Percentiles rank a stretch among this genome's conserved stretches.
phyloP scores from a whole-genome alignment of 176 grass and related monocot genomes.

The Sorghum bicolor region DNA sequence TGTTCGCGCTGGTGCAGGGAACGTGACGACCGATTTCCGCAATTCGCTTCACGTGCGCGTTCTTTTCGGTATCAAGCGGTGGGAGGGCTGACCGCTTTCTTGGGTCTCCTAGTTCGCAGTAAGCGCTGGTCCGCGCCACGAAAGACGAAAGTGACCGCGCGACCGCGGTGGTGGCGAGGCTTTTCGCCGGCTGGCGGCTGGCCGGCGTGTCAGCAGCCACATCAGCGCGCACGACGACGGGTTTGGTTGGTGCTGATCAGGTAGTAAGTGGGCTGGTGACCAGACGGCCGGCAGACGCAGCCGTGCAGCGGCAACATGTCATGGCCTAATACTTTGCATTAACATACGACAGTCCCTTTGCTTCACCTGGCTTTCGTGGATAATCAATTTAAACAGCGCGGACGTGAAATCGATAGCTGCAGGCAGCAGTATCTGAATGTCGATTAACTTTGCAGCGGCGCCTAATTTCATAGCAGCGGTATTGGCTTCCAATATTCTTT shows the following conservation, averaged over 20 bases:
- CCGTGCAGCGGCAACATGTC: background rate
- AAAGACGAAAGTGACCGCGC: background rate
- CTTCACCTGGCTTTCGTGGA: background rate
- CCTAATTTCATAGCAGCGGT: background rate
- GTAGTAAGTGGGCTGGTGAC: background rate
- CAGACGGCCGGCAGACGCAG: background rate
- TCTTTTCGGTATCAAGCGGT: background rate
- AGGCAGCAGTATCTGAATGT: background rate
- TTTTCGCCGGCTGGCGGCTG: slow-evolving; percentile 6
- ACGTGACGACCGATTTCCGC: background rate
- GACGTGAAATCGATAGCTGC: background rate
- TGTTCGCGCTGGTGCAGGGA: background rate
- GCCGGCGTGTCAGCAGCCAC: background rate
- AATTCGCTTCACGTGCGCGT: slow-evolving; percentile 18
- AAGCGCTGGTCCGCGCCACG: background rate
- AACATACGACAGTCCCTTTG: background rate
- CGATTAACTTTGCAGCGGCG: background rate
- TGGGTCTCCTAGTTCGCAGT: background rate
- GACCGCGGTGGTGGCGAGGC: background rate
- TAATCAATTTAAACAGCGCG: background rate
- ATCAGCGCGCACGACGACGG: background rate
- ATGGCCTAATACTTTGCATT: background rate
- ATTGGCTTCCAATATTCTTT: background rate
- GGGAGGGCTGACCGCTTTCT: background rate
- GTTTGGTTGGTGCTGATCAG: background rate